Evolutionary conservation across 192 early-diverging fungal genomes (phyloP), one percentile per base, ranked within the genome.

Genomic region (Podila epigama): DNA sequence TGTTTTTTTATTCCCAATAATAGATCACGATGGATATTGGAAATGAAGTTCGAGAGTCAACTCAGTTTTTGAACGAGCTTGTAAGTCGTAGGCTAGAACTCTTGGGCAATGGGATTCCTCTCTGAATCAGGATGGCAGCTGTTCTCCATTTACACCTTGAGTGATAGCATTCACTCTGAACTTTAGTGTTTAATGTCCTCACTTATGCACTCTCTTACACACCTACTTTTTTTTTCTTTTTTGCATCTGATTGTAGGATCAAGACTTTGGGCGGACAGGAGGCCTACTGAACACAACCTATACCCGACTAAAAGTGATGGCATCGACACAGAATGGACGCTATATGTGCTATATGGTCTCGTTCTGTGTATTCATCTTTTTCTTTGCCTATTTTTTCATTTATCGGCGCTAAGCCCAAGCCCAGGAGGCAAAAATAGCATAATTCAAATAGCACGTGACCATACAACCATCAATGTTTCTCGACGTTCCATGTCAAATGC

Each of bases 261-360:
- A 75, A 66, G 71, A 75, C 56, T 75, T 75, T 67, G 71, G 71
- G 33, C 63, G 71, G 59, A 67, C 71, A 57, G 71, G 71, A 60
- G 71, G 71, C 18, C 57, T 75, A 52, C 52, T 75, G 4, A 67
- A 75, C 51, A 60, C 71, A 31, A 75, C 71, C 22, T 75, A 67
- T 48, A 75, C 71, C 6, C 57, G 58, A 11, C 71, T 75, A 4
- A 75, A 75, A 51, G 71, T 75, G 22, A 75, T 75, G 71, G 71
- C 71, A 10, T 75, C 71, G 37, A 75, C 71, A 4, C 71, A 75
- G 42, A 75, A 75, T 20, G 71, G 71, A 32, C 71, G 71, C 13
- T 75, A 75, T 36, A 75, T 75, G 71, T 75, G 71, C 52, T 75
- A 75, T 27, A 75, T 75, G 71, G 59, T 75, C 51, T 60, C 64